Base-by-base conservation (phyloP, 163 green algal species). In the Scenedesmus sp. region DNA sequence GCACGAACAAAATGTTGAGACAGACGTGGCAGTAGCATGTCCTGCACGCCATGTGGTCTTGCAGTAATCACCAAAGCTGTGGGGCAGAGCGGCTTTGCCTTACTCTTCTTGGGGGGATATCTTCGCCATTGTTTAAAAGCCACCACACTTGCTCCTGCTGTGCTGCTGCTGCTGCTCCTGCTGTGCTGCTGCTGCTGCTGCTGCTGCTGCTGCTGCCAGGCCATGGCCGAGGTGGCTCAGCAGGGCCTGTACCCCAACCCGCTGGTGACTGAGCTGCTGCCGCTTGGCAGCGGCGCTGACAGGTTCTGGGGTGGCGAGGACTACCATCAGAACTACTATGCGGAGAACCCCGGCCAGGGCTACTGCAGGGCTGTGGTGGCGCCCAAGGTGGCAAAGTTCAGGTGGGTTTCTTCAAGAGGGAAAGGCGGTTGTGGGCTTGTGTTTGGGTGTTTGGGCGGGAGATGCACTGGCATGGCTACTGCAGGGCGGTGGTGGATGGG, bases 281-380 rank as follows among this genome's bases (percentile, higher is more conserved):
- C 93, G 1, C 70, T 79, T 15, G 70, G 70, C 70, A 79, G 70
- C 18, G 70, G 70, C 23, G 70, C 66, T 88, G 8, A 87, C 55
- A 87, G 56, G 70, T 89, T 89, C 46, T 89, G 70, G 70, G 13
- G 46, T 7, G 79, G 84, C 12, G 90, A 89, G 91, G 87, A 94
- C 18, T 95, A 96, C 93, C 94, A 96, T 82, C 94, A 96, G 57
- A 81, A 94, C 66, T 96, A 96, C 88, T 96, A 94, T 34, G 88
- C 92, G 0, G 79, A 95, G 54, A 96, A 96, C 81, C 94, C 94
- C 9, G 88, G 89, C 52, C 94, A 92, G 86, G 93, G 93, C 59
- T 96, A 96, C 88, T 96, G 94, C 90, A 82, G 84, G 4, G 86
- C 88, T 4, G 93, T 95, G 81, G 94, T 96, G 83, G 94, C 74